Evolutionary conservation across 1,284 basidiomycete species (phyloP).

Genomic region (Ustilago vetiveriae): DNA sequence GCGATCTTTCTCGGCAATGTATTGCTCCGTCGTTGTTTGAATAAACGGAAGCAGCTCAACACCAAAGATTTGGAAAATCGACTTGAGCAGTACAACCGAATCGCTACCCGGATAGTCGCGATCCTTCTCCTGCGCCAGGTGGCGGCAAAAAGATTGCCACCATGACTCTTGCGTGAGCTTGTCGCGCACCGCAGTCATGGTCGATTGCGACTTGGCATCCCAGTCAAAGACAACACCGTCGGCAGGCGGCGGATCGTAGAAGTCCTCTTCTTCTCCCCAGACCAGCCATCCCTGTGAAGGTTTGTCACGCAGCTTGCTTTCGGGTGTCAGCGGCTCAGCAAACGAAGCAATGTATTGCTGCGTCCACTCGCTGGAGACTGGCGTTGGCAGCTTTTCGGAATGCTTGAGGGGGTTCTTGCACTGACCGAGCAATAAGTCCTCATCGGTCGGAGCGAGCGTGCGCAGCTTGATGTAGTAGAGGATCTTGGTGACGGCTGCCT

Average conservation of each 20-base stretch:
- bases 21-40: constrained; percentile 73
- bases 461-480: constrained; percentile 84
- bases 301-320: constrained; percentile 77
- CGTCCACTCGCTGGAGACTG: constrained; percentile 71
- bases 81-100: constrained; percentile 70
- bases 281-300: constrained; percentile 83
- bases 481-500: constrained; percentile 80
- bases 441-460: constrained; percentile 76
- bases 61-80: constrained; percentile 72
- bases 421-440: constrained; percentile 81
- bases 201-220: constrained; percentile 74
- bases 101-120: constrained; percentile 62
- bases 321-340: constrained; percentile 66
- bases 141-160: constrained; percentile 70
- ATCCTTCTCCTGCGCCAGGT: constrained; percentile 63
- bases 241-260: constrained; percentile 72
- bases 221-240: constrained; percentile 73
- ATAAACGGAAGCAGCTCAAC: constrained; percentile 72
- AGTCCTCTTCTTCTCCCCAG: constrained; percentile 80
- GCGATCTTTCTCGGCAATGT: constrained; percentile 77
- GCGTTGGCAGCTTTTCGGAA: constrained; percentile 55
- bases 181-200: constrained; percentile 74
- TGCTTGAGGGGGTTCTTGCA: constrained; percentile 79
- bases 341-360: constrained; percentile 71
- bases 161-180: constrained; percentile 73